Evolutionary conservation across 306 rosid species (phyloP).

Genomic region (Corylus americana): DNA sequence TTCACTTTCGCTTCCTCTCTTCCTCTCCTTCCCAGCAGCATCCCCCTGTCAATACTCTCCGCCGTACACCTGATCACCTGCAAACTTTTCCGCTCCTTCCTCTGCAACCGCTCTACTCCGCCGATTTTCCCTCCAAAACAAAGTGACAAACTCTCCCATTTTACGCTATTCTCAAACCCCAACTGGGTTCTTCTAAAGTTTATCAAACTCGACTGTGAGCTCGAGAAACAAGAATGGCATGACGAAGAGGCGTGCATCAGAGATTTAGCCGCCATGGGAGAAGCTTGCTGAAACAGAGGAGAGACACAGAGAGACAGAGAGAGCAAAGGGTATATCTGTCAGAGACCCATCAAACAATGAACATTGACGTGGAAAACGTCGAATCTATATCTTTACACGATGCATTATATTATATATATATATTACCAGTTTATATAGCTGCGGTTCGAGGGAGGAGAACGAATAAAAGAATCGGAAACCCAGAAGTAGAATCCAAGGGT

Average conservation of each 20-base stretch:
- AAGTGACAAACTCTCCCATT: constrained; percentile 23
- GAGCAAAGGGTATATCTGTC: not conserved
- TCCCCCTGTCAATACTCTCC: constrained; percentile 65
- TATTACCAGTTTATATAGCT: not conserved
- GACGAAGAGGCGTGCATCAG: constrained; percentile 18
- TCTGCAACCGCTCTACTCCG: constrained; percentile 21
- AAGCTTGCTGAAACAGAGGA: not conserved
- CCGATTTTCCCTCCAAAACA: constrained; percentile 1
- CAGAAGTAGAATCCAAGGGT: not conserved
- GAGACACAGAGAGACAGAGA: not conserved
- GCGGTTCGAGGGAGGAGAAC: constrained; percentile 23
- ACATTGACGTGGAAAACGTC: not conserved
- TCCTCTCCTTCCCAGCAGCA: constrained; percentile 41
- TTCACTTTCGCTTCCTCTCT: constrained; percentile 27
- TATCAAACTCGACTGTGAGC: constrained; percentile 34
- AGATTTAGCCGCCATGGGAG: constrained; percentile 44
- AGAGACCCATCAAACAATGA: constrained; percentile 6
- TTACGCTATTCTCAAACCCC: constrained; percentile 35
- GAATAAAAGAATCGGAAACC: not conserved
- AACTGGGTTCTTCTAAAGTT: constrained; percentile 30
- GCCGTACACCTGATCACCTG: constrained; percentile 49
- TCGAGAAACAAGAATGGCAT: constrained; percentile 12
- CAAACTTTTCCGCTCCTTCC: constrained; percentile 15
- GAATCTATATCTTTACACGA: constrained; percentile 14
- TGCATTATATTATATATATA: not conserved